Evolutionary conservation across 2,329 filamentous ascomycete genomes (phyloP).

Genomic region (Clarireedia monteithiana): DNA sequence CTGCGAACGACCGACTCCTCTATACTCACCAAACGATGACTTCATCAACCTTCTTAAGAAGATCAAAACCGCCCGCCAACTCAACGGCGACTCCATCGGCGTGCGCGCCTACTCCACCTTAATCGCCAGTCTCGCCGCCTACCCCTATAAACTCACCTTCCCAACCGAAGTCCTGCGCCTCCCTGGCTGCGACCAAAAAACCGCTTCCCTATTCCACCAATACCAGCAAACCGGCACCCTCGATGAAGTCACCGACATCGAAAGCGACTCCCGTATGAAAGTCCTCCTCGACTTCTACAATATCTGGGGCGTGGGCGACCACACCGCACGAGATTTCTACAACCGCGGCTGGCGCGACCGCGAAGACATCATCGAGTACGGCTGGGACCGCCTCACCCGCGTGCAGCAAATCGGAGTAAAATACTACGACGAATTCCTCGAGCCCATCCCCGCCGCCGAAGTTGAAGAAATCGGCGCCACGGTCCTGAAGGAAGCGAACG

Average conservation of each 20-base stretch:
- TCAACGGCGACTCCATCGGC: constrained; percentile 70
- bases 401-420: constrained; percentile 93
- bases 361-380: constrained; percentile 77
- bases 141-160: constrained; percentile 43
- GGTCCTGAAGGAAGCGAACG: constrained; percentile 60
- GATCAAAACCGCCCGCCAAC: constrained; percentile 61
- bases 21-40: constrained; percentile 59
- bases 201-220: constrained; percentile 69
- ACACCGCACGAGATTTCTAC: constrained; percentile 76
- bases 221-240: constrained; percentile 57
- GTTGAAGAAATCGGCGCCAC: constrained; percentile 59
- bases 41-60: constrained; percentile 71
- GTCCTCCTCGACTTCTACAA: constrained; percentile 66
- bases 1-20: constrained; percentile 70
- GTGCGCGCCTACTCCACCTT: constrained; percentile 80
- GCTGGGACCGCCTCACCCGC: constrained; percentile 66
- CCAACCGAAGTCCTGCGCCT: constrained; percentile 41
- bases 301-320: constrained; percentile 87
- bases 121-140: constrained; percentile 77
- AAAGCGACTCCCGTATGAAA: constrained; percentile 53
- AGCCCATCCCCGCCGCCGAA: constrained; percentile 64
- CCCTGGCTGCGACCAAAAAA: constrained; percentile 76
- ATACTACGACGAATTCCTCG: constrained; percentile 78
- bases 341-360: constrained; percentile 72
- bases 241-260: constrained; percentile 54